Conservation (phyloP, 176 grass and related monocot species). For the barley (Hordeum vulgare) region DNA sequence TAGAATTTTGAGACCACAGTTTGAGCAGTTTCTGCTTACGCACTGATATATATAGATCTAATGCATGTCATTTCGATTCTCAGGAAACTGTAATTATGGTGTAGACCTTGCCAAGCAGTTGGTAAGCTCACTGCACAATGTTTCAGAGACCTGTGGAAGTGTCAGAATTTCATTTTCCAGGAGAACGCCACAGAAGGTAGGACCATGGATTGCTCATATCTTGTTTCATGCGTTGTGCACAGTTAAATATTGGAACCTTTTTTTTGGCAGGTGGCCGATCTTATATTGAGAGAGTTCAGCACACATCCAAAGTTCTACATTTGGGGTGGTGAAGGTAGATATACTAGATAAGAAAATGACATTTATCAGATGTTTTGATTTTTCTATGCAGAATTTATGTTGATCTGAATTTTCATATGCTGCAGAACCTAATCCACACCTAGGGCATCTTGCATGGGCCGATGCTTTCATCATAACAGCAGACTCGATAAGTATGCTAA, state of each 20-base stretch:
- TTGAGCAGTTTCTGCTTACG: neutral
- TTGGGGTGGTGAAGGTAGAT: conserved; percentile 81
- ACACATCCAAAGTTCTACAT: conserved; percentile 72
- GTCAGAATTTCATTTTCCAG: conserved; percentile 94
- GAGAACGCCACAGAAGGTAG: conserved; percentile 79
- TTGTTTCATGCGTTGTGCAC: neutral
- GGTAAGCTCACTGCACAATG: conserved; percentile 58
- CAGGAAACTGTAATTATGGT: conserved; percentile 89
- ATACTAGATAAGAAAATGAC: neutral
- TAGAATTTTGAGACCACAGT: neutral
- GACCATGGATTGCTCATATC: conserved; percentile 1
- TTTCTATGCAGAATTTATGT: neutral
- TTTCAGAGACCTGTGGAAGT: conserved; percentile 69
- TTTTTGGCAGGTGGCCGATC: conserved; percentile 51
- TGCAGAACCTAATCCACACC: conserved; percentile 79
- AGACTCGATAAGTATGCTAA: conserved; percentile 88
- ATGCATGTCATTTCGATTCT: conserved; percentile 14
- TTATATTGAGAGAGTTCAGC: conserved; percentile 67
- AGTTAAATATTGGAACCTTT: conserved; percentile 8
- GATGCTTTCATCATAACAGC: conserved; percentile 90
- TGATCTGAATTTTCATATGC: conserved; percentile 5
- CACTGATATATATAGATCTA: conserved; percentile 14
- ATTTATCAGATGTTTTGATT: neutral
- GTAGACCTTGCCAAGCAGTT: conserved; percentile 63
- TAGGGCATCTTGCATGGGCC: conserved; percentile 93